These are phyloP conservation scores for Misopates orontium DNA, from an alignment of 257 asterid species.

Conservation along the genomic window DNA sequence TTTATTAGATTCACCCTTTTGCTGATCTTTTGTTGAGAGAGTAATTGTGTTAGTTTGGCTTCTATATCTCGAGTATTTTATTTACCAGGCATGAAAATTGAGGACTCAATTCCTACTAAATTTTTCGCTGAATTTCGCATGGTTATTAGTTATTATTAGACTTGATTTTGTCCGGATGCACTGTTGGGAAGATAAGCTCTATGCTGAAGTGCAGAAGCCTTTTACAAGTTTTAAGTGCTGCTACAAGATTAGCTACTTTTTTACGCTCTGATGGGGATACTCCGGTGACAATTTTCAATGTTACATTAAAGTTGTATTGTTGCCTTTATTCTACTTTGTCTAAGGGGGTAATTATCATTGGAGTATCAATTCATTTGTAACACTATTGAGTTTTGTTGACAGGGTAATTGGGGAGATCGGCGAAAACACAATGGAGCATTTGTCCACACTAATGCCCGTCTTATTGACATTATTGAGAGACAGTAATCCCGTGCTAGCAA, in stretches of 20 bases:
- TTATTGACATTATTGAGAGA: constrained; percentile 68
- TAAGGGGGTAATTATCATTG: neutral
- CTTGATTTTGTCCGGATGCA: neutral
- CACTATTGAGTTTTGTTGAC: constrained; percentile 36
- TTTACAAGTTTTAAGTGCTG: neutral
- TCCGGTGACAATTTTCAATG: neutral
- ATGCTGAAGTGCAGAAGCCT: neutral
- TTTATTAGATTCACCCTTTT: neutral
- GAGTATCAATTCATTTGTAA: constrained; percentile 17
- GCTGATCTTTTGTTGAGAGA: constrained; percentile 10
- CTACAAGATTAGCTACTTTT: neutral
- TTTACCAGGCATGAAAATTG: neutral
- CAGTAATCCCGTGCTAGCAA: constrained; percentile 53
- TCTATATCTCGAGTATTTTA: neutral
- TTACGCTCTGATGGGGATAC: neutral
- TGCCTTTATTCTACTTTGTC: neutral
- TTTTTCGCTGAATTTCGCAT: neutral
- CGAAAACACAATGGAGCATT: constrained; percentile 58
- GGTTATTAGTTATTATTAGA: constrained; percentile 1
- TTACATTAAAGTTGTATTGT: neutral
- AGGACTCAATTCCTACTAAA: neutral
- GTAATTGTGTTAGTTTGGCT: neutral
- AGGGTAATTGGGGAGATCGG: constrained; percentile 87
- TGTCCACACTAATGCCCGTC: constrained; percentile 63
- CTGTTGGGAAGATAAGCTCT: neutral